Percentiles rank a stretch among this genome's conserved stretches.
phyloP scores from a whole-genome alignment of 257 asterid species.

The Scutellaria galericulata region DNA sequence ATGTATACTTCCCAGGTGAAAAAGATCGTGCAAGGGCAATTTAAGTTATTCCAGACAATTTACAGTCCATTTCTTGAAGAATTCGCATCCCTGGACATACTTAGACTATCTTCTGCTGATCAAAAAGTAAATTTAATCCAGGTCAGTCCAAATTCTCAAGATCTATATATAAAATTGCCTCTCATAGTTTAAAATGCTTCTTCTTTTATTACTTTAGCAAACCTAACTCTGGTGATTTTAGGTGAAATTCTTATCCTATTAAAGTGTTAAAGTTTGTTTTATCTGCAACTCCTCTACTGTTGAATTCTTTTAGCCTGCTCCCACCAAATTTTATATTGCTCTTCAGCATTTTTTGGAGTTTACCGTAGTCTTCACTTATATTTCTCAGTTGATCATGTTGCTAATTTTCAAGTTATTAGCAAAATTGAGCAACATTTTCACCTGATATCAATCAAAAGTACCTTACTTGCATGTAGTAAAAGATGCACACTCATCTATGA shows the following conservation, averaged over 20 bases:
- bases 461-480: neutral
- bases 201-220: neutral
- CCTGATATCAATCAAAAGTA: neutral
- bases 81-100: constrained; percentile 57
- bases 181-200: neutral
- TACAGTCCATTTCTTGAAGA: constrained; percentile 73
- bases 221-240: neutral
- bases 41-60: constrained; percentile 60
- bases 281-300: constrained; percentile 6
- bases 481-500: neutral
- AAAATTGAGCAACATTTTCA: neutral
- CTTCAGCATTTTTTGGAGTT: too few relatives aligned
- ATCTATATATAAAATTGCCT: neutral
- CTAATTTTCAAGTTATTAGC: neutral
- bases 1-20: constrained; percentile 53
- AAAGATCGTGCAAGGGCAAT: constrained; percentile 85
- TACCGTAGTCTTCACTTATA: neutral
- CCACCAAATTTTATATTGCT: too few relatives aligned
- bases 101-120: constrained; percentile 57
- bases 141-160: constrained; percentile 49
- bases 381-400: constrained; percentile 2
- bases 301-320: neutral
- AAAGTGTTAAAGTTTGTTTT: neutral
- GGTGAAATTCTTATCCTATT: neutral
- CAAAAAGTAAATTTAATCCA: constrained; percentile 55